These are phyloP conservation scores for Lipomyces sp. DNA, from an alignment of 805 yeast genomes.

Conservation along the genomic window DNA sequence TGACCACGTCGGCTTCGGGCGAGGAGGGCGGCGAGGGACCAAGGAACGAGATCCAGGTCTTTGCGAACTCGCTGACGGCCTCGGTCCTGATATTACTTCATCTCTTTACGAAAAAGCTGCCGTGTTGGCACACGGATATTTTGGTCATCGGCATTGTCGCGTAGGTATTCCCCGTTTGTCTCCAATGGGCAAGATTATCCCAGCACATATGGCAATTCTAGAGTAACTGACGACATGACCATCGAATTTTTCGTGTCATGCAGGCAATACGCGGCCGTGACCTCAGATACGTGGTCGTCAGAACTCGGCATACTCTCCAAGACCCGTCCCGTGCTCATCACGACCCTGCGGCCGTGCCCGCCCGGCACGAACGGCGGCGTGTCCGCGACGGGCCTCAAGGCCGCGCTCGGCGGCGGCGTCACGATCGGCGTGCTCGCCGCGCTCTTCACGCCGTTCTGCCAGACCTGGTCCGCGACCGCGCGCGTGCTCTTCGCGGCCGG, in stretches of 20 bases:
- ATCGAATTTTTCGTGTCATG: too few relatives aligned
- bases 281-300: slow-evolving; percentile 49
- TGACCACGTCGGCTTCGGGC: slow-evolving; percentile 34
- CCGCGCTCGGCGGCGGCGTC: slow-evolving; percentile 41
- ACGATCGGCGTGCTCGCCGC: slow-evolving; percentile 38
- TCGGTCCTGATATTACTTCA: slow-evolving; percentile 38
- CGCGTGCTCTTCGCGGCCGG: slow-evolving; percentile 32
- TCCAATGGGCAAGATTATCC: too few relatives aligned
- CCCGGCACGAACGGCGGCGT: slow-evolving; percentile 51
- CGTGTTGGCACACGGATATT: slow-evolving; percentile 8
- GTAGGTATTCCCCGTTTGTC: slow-evolving; percentile 12
- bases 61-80: slow-evolving; percentile 44
- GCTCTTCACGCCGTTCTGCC: slow-evolving; percentile 31
- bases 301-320: slow-evolving; percentile 46
- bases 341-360: slow-evolving; percentile 44
- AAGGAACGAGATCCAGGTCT: slow-evolving; percentile 44
- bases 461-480: slow-evolving; percentile 17
- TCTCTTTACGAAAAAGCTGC: slow-evolving; percentile 1
- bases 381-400: slow-evolving; percentile 39
- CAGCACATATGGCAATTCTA: background rate
- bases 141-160: slow-evolving; percentile 35
- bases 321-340: slow-evolving; percentile 41
- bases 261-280: slow-evolving; percentile 46
- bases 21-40: slow-evolving; percentile 35
- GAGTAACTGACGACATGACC: too few relatives aligned